Evolutionary conservation across 75 land plant species (phyloP), one percentile per base, ranked within the genome.

Genomic region (Cupressus sempervirens): DNA sequence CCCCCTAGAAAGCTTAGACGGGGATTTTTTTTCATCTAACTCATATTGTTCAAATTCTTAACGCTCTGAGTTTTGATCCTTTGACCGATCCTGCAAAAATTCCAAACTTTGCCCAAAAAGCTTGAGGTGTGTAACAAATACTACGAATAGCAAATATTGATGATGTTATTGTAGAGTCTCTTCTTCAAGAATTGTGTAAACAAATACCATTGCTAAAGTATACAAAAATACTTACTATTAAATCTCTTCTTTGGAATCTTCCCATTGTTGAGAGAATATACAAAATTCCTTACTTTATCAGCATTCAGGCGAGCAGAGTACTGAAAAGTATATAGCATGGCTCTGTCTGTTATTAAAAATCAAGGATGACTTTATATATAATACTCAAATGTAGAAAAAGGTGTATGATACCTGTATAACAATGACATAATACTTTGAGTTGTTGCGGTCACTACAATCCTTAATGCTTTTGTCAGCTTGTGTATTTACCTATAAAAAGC

Each of bases 201-300:
- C n/a, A 41, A 79, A 79, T 79, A 48, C 7, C 14, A 72, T 9
- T 72, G 74, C 36, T 72, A 12, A 29, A 26, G 48, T n/a, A 79
- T 79, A 15, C 52, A 45, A 77, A 83, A 10, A 62, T 83, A 94
- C 99, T 93, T 89, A 97, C 99, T 83, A 56, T 97, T 97, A 82
- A 97, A 91, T 89, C 89, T 96, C 88, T 97, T 97, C 89, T 97
- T 97, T 68, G 99, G 88, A 83, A 96, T 91, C 85, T 93, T 93
- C 83, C 95, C 95, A 67, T 96, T 85, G 84, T 96, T 97, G 56
- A 97, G 89, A 10, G 93, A 58, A 80, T 97, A 92, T 7, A 96
- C 88, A 73, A 94, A 98, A 68, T 91, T 89, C 84, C 87, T 96
- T 48, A 98, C 91, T 86, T 89, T 93, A 68, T 96, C 98, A 86